Percentiles rank a stretch among this genome's conserved stretches.
phyloP scores from a whole-genome alignment of 768 basidiomycete genomes.

The Tylopilus intermedius region DNA sequence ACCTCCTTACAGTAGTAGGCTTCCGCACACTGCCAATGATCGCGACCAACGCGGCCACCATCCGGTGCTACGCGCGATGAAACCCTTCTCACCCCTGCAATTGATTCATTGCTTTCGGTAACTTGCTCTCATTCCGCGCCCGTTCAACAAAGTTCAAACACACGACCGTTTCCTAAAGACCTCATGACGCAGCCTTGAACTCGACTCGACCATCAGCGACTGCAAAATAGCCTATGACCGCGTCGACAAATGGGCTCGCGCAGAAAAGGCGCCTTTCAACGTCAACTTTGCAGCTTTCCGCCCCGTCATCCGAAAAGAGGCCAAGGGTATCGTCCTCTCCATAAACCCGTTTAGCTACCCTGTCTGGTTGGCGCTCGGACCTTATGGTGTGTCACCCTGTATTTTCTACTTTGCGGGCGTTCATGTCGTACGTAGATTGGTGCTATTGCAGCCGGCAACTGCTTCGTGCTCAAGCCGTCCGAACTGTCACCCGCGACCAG shows the following conservation, averaged over 20 bases:
- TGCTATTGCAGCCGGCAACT: slow-evolving; percentile 76
- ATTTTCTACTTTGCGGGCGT: not conserved
- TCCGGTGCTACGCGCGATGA: slow-evolving; percentile 14
- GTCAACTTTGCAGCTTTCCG: slow-evolving; percentile 55
- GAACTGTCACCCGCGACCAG: slow-evolving; percentile 57
- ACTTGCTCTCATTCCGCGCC: slow-evolving; percentile 1
- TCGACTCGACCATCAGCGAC: slow-evolving; percentile 51
- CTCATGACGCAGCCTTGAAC: slow-evolving; percentile 51
- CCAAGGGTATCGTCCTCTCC: slow-evolving; percentile 70
- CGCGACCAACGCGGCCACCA: slow-evolving; percentile 7
- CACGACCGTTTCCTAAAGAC: not conserved
- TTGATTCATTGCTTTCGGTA: slow-evolving; percentile 6
- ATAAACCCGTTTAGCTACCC: slow-evolving; percentile 78
- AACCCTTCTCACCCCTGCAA: slow-evolving; percentile 3
- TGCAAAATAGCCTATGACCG: slow-evolving; percentile 36
- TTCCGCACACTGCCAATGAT: slow-evolving; percentile 18
- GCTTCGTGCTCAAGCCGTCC: slow-evolving; percentile 70
- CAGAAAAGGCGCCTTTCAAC: slow-evolving; percentile 52
- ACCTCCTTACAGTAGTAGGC: not conserved
- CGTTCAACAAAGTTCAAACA: not conserved
- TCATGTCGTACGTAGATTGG: slow-evolving; percentile 38
- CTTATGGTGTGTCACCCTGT: slow-evolving; percentile 42
- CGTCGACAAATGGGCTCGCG: slow-evolving; percentile 72
- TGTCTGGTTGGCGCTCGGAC: slow-evolving; percentile 51
- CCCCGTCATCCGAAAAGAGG: slow-evolving; percentile 64